Evolutionary conservation across 495 filamentous ascomycete species (phyloP).

Genomic region (Podospora australis): DNA sequence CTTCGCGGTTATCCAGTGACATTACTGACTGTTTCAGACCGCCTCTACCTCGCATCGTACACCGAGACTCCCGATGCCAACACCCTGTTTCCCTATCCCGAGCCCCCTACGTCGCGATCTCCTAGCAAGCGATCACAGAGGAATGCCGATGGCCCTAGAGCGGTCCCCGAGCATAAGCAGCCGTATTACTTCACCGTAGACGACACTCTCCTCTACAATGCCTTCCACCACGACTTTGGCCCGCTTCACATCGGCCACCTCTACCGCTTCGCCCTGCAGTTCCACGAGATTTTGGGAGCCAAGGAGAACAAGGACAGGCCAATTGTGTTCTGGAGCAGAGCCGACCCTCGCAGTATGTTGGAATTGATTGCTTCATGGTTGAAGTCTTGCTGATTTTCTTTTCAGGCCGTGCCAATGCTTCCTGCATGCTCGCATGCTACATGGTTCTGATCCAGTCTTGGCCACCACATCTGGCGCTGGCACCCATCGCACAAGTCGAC

Average conservation of each 20-base stretch:
- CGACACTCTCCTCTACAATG: conserved; percentile 88
- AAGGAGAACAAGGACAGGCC: conserved; percentile 69
- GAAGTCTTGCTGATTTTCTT: conserved; percentile 1
- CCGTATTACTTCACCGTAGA: conserved; percentile 97
- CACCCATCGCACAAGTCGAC: conserved; percentile 91
- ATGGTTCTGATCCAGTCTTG: conserved; percentile 98
- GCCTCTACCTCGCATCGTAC: conserved; percentile 91
- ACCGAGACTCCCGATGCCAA: conserved; percentile 68
- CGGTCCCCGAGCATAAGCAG: conserved; percentile 37
- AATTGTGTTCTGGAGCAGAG: conserved; percentile 90
- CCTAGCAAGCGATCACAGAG: conserved; percentile 73
- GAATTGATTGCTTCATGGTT: conserved; percentile 10
- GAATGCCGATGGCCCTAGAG: conserved; percentile 49
- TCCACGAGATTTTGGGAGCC: conserved; percentile 90
- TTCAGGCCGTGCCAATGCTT: conserved; percentile 90
- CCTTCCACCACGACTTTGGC: conserved; percentile 97
- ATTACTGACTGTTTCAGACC: conserved; percentile 56
- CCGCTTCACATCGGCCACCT: conserved; percentile 95
- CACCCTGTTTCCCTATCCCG: conserved; percentile 81
- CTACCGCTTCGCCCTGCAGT: conserved; percentile 88
- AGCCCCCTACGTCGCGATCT: conserved; percentile 45
- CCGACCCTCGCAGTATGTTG: conserved; percentile 76
- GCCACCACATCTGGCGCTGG: conserved; percentile 96
- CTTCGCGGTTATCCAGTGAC: conserved; percentile 17
- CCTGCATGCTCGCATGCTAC: conserved; percentile 91